Base-by-base conservation (phyloP, 768 basidiomycete species). In the Clavaria fumosa region DNA sequence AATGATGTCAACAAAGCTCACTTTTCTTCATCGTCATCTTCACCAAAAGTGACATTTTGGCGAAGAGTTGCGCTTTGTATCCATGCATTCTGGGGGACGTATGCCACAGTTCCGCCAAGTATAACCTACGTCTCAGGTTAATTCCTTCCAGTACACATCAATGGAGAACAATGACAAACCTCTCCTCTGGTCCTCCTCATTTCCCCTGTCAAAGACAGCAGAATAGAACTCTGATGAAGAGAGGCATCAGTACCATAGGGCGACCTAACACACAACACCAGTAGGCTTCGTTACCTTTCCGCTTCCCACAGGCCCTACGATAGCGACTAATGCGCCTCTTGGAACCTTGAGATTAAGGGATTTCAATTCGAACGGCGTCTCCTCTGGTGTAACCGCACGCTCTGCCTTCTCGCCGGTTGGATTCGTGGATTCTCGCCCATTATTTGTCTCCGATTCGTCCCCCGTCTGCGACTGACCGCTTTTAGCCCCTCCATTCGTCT, bases 31-130 rank as follows among this genome's bases (percentile, higher is more conserved):
- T 84, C 70, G 38, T 72, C 74, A 5, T 61, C 55, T 45, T 71
- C 65, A 1, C 80, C 83, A 48, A 89, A 86, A 0, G 74, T 48
- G 44, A 89, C 70, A 52, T 89, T 89, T 38, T 78, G 69, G 18
- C 72, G 64, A 18, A 86, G 55, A 0, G 76, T 78, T 0, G 74
- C 75, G 50, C 75, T 76, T 46, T 57, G 56, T 45, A 80, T 74
- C 76, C 76, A 80, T 0, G 77, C 57, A 14, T 61, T 52, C 48
- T 77, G 74, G 3, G 75, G 67, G 0, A 71, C 70, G 48, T 75
- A 75, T 1, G 70, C 69, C 4, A 73, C 56, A 1, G 60, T 56
- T 10, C 75, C 70, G 3, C 66, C 66, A 44, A 77, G 70, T 1
- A 58, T 46, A 21, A 72, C 66, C 62, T 67, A 15, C 2, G 23